Base-by-base conservation (phyloP, 352 stramenopile genomes). In the Pythium graminicola region DNA sequence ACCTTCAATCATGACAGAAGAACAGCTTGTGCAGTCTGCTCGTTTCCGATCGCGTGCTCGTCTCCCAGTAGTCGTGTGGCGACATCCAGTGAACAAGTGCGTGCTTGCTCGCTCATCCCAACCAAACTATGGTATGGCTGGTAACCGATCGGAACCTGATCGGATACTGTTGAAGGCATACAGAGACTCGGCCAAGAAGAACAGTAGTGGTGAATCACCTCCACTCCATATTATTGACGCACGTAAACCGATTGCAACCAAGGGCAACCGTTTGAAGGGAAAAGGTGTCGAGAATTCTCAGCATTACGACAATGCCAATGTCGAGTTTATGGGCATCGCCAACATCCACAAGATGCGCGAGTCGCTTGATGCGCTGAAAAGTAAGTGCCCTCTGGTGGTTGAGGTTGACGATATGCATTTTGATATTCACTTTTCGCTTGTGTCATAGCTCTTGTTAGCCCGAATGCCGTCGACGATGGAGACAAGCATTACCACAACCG, bases 331-430 rank as follows among this genome's bases (percentile, higher is more conserved):
- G 81, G 95, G 95, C 22, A 99, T 99, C 62, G 93, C 88, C 14
- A 99, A 99, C 67, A 99, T 99, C 60, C 96, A 99, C 79, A 96
- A 95, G 50, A 98, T 99, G 74, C 93, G 96, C 44, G 90, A 98
- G 62, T 94, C 89, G 0, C 81, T 99, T 53, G 85, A 97, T 58
- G 65, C 70, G 11, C 55, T 97, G 3, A 84, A 89, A 54, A 62
- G 79, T 90, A 58, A 42, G 75, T 71, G 1, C 13, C n/a, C n/a
- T n/a, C n/a, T n/a, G n/a, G n/a, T 29, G 1, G 7, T 31, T 20
- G 23, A 8, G 13, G 14, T 7, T n/a, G n/a, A n/a, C n/a, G n/a
- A n/a, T n/a, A n/a, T n/a, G n/a, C n/a, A n/a, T n/a, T n/a, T n/a
- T n/a, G n/a, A n/a, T n/a, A n/a, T n/a, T n/a, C n/a, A n/a, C n/a